These are phyloP conservation scores for Phyllosticta capitalensis DNA, from an alignment of 2,329 filamentous ascomycete species.

Conservation along the genomic window DNA sequence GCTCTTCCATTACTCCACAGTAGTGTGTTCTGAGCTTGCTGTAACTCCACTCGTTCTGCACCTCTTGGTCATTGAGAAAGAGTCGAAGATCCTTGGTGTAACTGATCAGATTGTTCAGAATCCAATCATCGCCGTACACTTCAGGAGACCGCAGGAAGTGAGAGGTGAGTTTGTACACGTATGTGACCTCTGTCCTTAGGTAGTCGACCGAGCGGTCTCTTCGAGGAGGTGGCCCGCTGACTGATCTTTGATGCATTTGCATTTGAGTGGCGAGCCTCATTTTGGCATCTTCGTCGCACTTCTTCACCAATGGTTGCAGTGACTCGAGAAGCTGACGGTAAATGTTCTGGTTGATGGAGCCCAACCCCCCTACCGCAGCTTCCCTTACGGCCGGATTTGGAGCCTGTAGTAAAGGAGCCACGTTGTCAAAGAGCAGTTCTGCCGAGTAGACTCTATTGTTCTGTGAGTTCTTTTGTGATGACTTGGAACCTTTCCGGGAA, in stretches of 20 bases:
- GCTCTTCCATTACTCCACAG: slow-evolving; percentile 83
- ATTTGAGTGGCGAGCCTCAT: slow-evolving; percentile 47
- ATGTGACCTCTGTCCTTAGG: slow-evolving; percentile 85
- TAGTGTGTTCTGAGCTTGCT: slow-evolving; percentile 87
- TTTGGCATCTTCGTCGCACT: slow-evolving; percentile 82
- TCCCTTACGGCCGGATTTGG: slow-evolving; percentile 74
- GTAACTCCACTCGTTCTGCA: slow-evolving; percentile 91
- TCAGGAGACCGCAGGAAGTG: slow-evolving; percentile 74
- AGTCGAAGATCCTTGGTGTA: slow-evolving; percentile 90
- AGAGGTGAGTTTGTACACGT: slow-evolving; percentile 89
- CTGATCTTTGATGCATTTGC: slow-evolving; percentile 62
- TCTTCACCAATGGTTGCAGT: slow-evolving; percentile 73
- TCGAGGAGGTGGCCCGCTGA: slow-evolving; percentile 62
- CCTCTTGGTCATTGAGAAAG: slow-evolving; percentile 88
- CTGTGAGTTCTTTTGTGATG: slow-evolving; percentile 43
- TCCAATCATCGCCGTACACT: slow-evolving; percentile 80
- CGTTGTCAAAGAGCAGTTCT: slow-evolving; percentile 77
- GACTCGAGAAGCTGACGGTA: slow-evolving; percentile 87
- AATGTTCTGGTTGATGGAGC: slow-evolving; percentile 89
- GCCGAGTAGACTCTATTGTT: slow-evolving; percentile 81
- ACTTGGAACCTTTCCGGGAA: slow-evolving; percentile 70
- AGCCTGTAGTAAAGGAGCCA: slow-evolving; percentile 78
- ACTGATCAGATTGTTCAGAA: slow-evolving; percentile 75
- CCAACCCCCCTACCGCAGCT: slow-evolving; percentile 82
- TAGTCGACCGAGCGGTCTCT: slow-evolving; percentile 77